These are phyloP conservation scores for Allium sativum DNA, from an alignment of 106 monocot genomes.

Conservation along the genomic window DNA sequence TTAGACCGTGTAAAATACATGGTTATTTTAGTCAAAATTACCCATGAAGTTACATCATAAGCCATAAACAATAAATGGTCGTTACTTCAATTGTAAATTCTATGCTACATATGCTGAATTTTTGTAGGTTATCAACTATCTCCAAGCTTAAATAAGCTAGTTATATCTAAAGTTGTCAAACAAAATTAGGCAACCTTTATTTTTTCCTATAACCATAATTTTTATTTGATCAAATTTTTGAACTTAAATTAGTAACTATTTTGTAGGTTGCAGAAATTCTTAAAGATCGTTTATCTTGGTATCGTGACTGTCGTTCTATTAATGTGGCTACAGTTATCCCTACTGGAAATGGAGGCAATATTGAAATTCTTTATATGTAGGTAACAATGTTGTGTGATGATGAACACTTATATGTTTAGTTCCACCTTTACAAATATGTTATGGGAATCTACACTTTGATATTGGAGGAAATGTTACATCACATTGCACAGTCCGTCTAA, in stretches of 20 bases:
- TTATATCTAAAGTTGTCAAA: too few species aligned
- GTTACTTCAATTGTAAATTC: too few species aligned
- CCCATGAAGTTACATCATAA: too few species aligned
- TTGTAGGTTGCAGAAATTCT: constrained; percentile 81
- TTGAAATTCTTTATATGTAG: constrained; percentile 99
- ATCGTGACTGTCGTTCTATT: constrained; percentile 77
- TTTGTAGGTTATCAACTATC: too few species aligned
- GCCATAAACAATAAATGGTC: too few species aligned
- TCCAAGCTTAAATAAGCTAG: too few species aligned
- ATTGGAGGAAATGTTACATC: too few species aligned
- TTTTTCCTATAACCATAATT: not conserved
- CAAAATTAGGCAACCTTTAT: constrained; percentile 41
- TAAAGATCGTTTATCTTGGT: constrained; percentile 97
- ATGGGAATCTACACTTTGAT: too few species aligned
- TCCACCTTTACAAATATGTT: not conserved
- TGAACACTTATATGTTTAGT: not conserved
- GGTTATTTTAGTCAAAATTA: too few species aligned
- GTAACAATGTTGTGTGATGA: constrained; percentile 12
- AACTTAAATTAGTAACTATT: not conserved
- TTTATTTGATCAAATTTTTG: not conserved
- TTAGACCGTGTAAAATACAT: too few species aligned
- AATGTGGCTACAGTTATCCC: constrained; percentile 70
- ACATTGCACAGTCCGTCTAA: too few species aligned
- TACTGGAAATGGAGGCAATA: constrained; percentile 82
- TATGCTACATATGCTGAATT: too few species aligned